phyloP scores from a whole-genome alignment of 106 monocot species.

The Dioscorea alata region DNA sequence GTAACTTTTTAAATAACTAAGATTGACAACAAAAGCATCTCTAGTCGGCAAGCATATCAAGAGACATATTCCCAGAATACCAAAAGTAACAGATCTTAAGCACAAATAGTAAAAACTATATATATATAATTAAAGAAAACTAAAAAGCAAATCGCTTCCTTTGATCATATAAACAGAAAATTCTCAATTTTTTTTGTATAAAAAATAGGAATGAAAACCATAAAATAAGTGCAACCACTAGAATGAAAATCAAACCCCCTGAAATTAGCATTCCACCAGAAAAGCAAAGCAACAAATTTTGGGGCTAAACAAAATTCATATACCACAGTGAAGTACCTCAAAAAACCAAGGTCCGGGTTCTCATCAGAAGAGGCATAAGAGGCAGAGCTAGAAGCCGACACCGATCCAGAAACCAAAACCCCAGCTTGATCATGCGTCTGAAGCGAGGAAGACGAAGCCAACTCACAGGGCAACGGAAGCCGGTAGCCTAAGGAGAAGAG shows the following conservation, averaged over 20 bases:
- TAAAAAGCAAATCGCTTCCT: too few relatives aligned
- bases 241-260: too few relatives aligned
- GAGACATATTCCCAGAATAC: not conserved
- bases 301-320: too few relatives aligned
- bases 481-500: conserved; percentile 32
- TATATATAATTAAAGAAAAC: too few relatives aligned
- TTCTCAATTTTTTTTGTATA: too few relatives aligned
- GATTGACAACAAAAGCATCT: not conserved
- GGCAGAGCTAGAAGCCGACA: conserved; percentile 38
- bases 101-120: too few relatives aligned
- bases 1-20: not conserved
- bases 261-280: too few relatives aligned
- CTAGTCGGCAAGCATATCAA: not conserved
- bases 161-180: too few relatives aligned
- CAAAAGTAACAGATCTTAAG: not conserved
- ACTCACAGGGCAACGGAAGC: conserved; percentile 16
- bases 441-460: conserved; percentile 12
- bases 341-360: conserved; percentile 40
- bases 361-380: conserved; percentile 72
- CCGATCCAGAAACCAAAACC: conserved; percentile 24
- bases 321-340: conserved; percentile 27
- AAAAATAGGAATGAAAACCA: too few relatives aligned
- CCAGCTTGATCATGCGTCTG: conserved; percentile 5
- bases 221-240: too few relatives aligned
- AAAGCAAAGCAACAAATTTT: too few relatives aligned